These are phyloP conservation scores for Cordyceps tenuipes DNA, from an alignment of 2,329 filamentous ascomycete genomes.

Conservation along the genomic window DNA sequence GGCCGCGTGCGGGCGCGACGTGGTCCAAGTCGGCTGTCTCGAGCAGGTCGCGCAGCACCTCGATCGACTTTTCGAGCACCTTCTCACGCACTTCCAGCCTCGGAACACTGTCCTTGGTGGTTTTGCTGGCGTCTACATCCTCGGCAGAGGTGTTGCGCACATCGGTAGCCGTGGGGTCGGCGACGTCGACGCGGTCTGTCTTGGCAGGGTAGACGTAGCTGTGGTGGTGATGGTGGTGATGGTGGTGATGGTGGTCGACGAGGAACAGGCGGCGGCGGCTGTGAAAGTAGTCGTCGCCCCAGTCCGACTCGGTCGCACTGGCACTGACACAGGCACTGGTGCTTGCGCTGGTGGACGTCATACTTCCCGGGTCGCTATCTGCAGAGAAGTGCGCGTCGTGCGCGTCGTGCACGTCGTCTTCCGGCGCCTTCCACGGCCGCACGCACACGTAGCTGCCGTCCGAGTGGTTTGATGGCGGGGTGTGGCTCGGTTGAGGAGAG, in stretches of 20 bases:
- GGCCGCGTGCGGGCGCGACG: too few relatives aligned
- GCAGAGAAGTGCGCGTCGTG: background rate
- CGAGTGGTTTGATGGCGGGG: background rate
- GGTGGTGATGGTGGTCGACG: background rate
- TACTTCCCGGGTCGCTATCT: slow-evolving; percentile 1
- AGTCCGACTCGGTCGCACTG: background rate
- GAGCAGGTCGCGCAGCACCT: background rate
- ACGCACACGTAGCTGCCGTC: background rate
- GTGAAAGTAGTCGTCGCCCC: background rate
- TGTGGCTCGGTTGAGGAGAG: background rate
- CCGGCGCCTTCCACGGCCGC: background rate
- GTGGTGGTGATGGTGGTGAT: background rate
- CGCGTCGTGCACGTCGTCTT: background rate
- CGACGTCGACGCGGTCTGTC: background rate
- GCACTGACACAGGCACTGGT: background rate
- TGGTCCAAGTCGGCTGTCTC: too few relatives aligned
- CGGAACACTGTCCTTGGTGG: background rate
- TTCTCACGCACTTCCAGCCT: background rate
- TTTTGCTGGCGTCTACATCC: background rate
- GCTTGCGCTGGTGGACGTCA: slow-evolving; percentile 1
- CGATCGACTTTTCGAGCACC: background rate
- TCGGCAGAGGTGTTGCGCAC: background rate
- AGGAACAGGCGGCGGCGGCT: background rate
- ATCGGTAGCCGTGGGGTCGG: background rate
- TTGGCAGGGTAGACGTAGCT: background rate